Evolutionary conservation across 2,329 filamentous ascomycete species (phyloP), one percentile per base, ranked within the genome.

Genomic region (Malbranchea zuffiana): DNA sequence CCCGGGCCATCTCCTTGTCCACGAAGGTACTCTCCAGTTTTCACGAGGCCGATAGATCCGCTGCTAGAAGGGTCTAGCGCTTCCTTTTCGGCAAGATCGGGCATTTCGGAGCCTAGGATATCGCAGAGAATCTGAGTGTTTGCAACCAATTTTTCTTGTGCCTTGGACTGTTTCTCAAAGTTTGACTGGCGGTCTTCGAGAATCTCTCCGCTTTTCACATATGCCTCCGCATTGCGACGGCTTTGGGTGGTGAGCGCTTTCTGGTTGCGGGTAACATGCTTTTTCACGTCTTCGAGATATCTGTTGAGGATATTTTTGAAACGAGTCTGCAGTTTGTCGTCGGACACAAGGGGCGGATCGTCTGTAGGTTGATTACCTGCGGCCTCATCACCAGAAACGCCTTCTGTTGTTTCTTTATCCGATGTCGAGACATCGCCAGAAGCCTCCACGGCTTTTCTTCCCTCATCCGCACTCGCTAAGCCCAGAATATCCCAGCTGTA

Each of bases 171-270:
- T 59, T 87, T 95, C 57, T 98, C 92, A 48, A 92, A 94, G 54
- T 87, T 96, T 37, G 86, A 76, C 56, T 98, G 90, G 34, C 90
- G 81, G 53, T 98, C 90, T 56, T 98, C 90, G 46, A 98, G 96
- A 4, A 98, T 88, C 55, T 98, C 90, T 2, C 90, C 90, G 24
- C 90, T 96, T 54, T 95, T 95, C 50, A 98, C 88, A 51, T 98
- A 98, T 4, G 88, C 90, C 60, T 98, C 90, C 1, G 90, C 88
- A 61, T 98, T 98, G 49, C 88, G 86, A 45, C 86, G 83, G 37
- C 83, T 85, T 62, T 98, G 90, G 17, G 74, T 77, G 36, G 78
- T 74, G 26, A 98, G 79, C 26, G 82, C 80, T 58, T 93, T 90
- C 56, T 98, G 90, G 50, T 96, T 86, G n/a, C 83, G 80, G 19